A percentile compares a stretch with the other conserved stretches of the same genome.
These are phyloP conservation scores for Tulasnella calospora DNA, from an alignment of 768 basidiomycete species.

Conservation along the genomic window DNA sequence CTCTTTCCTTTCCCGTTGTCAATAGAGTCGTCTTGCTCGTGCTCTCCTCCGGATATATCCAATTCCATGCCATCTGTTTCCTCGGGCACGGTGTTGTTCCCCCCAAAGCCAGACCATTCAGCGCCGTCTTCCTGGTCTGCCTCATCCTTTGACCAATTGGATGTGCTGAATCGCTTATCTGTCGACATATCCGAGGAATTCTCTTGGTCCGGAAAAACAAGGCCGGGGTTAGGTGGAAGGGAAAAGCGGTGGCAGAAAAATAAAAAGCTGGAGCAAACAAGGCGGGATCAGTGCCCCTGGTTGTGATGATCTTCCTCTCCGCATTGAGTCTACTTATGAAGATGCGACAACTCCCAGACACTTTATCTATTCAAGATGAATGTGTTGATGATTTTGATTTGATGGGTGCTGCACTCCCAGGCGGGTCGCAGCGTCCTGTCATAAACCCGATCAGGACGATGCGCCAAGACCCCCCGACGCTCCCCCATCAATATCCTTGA, in stretches of 20 bases:
- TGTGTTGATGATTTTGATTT: neutral
- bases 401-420: neutral
- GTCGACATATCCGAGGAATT: neutral
- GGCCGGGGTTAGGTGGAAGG: neutral
- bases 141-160: neutral
- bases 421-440: neutral
- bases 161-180: neutral
- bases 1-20: slow-evolving; percentile 16
- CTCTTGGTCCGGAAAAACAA: neutral
- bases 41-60: neutral
- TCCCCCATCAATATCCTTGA: neutral
- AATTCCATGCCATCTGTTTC: neutral
- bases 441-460: neutral
- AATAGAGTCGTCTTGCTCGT: neutral
- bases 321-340: neutral
- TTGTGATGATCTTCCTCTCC: neutral
- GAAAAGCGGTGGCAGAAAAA: neutral
- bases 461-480: neutral
- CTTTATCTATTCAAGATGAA: neutral
- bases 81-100: neutral
- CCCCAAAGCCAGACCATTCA: neutral
- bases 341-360: neutral
- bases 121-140: neutral
- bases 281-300: neutral
- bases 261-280: slow-evolving; percentile 9